Evolutionary conservation across 2,329 filamentous ascomycete genomes (phyloP).

Genomic region (Uncinocarpus reesii): DNA sequence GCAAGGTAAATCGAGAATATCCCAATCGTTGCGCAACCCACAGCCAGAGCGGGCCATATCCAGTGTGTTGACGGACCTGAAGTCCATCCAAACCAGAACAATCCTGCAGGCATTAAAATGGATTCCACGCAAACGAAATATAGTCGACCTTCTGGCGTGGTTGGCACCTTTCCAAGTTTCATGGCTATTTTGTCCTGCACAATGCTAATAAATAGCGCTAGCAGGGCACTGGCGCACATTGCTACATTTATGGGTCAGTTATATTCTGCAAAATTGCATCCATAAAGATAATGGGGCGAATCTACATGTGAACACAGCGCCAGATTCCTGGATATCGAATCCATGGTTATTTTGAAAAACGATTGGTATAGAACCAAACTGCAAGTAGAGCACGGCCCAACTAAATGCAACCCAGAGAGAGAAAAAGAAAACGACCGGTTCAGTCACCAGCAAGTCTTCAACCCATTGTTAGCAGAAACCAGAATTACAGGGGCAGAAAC

Average conservation of each 20-base stretch:
- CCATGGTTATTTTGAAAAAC: slow-evolving; percentile 59
- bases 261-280: neutral
- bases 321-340: slow-evolving; percentile 58
- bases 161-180: slow-evolving; percentile 37
- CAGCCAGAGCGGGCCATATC: slow-evolving; percentile 59
- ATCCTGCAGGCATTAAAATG: slow-evolving; percentile 62
- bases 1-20: slow-evolving; percentile 81
- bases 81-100: slow-evolving; percentile 73
- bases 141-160: slow-evolving; percentile 62
- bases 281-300: neutral
- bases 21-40: slow-evolving; percentile 68
- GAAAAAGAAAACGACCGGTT: slow-evolving; percentile 61
- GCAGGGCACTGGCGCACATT: slow-evolving; percentile 55
- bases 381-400: slow-evolving; percentile 81
- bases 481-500: slow-evolving; percentile 17
- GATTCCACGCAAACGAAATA: slow-evolving; percentile 75
- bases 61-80: slow-evolving; percentile 54
- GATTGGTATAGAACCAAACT: slow-evolving; percentile 68
- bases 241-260: slow-evolving; percentile 30
- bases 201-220: slow-evolving; percentile 60
- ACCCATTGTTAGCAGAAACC: neutral
- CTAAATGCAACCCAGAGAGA: slow-evolving; percentile 81
- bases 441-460: slow-evolving; percentile 46
- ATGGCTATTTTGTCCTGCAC: slow-evolving; percentile 59
- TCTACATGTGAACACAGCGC: slow-evolving; percentile 56